A percentile compares a stretch with the other conserved stretches of the same genome.
Evolutionary conservation across 176 grass and related monocot species (phyloP).

Genomic region (Thinopyrum elongatum): DNA sequence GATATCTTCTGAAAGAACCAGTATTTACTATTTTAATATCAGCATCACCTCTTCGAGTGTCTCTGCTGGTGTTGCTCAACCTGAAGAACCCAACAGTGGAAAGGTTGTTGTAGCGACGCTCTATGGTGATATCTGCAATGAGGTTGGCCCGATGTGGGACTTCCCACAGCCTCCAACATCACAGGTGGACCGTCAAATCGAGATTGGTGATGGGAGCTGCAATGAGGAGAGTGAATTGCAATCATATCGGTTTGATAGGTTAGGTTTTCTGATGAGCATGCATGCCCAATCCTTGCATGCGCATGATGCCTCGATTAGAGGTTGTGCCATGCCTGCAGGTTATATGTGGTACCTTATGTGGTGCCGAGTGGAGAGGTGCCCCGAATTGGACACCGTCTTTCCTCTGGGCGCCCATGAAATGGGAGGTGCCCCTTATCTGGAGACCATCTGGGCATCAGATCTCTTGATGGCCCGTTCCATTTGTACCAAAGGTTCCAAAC

Average conservation of each 20-base stretch:
- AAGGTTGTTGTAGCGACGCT: neutral
- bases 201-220: neutral
- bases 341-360: rapidly evolving
- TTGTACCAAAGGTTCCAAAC: neutral
- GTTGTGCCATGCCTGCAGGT: rapidly evolving
- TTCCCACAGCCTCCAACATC: neutral
- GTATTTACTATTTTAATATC: neutral
- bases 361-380: slow-evolving; percentile 8
- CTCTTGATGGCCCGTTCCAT: neutral
- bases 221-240: neutral
- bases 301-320: neutral
- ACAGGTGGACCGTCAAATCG: neutral
- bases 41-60: neutral
- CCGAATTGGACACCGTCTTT: neutral
- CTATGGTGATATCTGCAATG: neutral
- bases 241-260: rapidly evolving
- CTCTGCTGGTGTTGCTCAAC: neutral
- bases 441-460: slow-evolving; percentile 2
- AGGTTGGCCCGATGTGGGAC: neutral
- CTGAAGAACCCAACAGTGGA: neutral
- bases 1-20: neutral
- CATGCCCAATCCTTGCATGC: neutral
- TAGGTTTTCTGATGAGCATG: rapidly evolving
- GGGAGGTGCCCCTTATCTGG: neutral
- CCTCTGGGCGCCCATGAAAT: too few species aligned